Conservation (phyloP, 345 rosid species). For the Eucalyptus sp. region DNA sequence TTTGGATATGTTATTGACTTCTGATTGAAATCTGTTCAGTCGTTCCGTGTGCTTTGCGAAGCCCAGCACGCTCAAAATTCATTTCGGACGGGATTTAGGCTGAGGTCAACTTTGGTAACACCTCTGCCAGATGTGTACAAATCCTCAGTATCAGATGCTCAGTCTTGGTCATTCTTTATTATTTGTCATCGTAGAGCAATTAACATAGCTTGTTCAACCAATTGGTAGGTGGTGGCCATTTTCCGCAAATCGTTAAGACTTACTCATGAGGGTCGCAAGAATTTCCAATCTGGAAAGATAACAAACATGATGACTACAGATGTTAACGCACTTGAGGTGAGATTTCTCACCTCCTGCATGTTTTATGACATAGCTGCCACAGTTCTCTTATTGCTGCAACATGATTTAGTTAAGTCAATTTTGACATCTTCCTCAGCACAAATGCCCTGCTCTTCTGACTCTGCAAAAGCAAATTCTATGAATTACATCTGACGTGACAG, state of each 20-base stretch:
- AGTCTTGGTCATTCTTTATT: background rate
- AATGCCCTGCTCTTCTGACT: background rate
- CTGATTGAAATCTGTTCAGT: conserved; percentile 24
- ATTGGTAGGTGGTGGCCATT: conserved; percentile 74
- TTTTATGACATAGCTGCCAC: background rate
- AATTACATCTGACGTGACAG: background rate
- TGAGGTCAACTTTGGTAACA: conserved; percentile 87
- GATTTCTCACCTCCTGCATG: background rate
- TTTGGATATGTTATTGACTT: conserved; percentile 1
- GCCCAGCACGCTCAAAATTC: conserved; percentile 80
- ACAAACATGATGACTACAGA: conserved; percentile 95
- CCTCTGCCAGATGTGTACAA: background rate
- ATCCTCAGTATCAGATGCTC: background rate
- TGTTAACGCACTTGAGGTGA: conserved; percentile 83
- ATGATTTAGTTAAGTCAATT: background rate
- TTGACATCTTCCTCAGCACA: background rate
- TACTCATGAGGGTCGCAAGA: conserved; percentile 71
- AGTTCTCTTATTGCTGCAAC: background rate
- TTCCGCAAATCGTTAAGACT: conserved; percentile 79
- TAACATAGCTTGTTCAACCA: background rate
- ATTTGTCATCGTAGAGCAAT: background rate
- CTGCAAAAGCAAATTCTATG: background rate
- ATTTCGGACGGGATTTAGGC: conserved; percentile 78
- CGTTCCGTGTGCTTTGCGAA: conserved; percentile 62
- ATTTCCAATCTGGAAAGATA: conserved; percentile 81